Evolutionary conservation across 2,329 filamentous ascomycete genomes (phyloP), one percentile per base, ranked within the genome.

Genomic region (Pyrenophora graminea): DNA sequence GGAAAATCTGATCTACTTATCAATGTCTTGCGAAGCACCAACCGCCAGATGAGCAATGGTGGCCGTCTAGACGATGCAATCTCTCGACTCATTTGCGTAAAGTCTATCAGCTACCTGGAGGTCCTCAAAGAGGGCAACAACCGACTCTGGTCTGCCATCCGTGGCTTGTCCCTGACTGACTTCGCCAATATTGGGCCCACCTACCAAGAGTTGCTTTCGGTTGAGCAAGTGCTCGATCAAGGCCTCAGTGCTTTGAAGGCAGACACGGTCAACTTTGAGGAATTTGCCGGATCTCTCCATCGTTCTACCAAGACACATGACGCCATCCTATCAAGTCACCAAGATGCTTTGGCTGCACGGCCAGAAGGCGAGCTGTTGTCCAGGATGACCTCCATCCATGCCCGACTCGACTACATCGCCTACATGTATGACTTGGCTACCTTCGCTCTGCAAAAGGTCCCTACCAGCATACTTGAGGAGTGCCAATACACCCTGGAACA

Each of bases 191-290:
- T 91, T 61, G 88, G 91, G 63, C 86, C 87, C 36, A 89, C 91
- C 2, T 75, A 94, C 51, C 90, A 91, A 62, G 94, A 97, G 72
- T 79, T 97, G 43, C 90, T 96, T 69, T 91, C 92, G 0, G 90
- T 97, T 9, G 94, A 99, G 75, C 84, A 91, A 50, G 89, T 90
- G 0, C 76, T 97, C 42, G 96, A 96, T 67, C 83, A 83, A 48
- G 96, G 91, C 85, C 89, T 97, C 49, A 92, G 97, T 58, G 85
- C 85, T 5, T 72, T 97, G 47, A 87, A 91, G 58, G 86, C 85
- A 45, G 91, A 96, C 61, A 91, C 96, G 48, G 77, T 97, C 41
- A 91, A 91, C 73, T 89, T 93, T 74, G 85, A 88, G 70, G 87
- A 90, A 63, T 91, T 91, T 67, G 86, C 89, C 0, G 84, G 85